Evolutionary conservation across 2,329 filamentous ascomycete genomes (phyloP).

Genomic region (Huntiella bhutanensis): DNA sequence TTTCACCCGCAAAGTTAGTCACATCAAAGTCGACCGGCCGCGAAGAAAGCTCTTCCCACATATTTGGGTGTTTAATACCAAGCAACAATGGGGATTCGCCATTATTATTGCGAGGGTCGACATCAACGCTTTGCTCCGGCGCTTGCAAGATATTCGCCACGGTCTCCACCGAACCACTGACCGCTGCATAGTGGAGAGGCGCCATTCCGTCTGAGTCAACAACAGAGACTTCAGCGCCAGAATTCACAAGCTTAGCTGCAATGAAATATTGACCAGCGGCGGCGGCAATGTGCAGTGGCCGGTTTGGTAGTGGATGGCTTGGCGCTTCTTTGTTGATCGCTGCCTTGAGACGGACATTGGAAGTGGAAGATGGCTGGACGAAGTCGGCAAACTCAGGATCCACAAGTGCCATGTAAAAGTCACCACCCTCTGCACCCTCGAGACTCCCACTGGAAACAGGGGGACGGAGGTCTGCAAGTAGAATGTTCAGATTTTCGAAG

Average conservation of each 20-base stretch:
- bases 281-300: slow-evolving; percentile 6
- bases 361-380: not conserved
- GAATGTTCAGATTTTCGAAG: not conserved
- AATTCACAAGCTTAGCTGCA: not conserved
- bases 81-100: slow-evolving; percentile 3
- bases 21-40: not conserved
- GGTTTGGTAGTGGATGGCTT: not conserved
- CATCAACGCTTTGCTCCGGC: not conserved
- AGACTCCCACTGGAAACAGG: not conserved
- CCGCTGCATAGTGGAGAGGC: not conserved
- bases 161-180: not conserved
- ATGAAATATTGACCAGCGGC: not conserved
- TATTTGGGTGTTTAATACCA: not conserved
- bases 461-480: not conserved
- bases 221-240: slow-evolving; percentile 1
- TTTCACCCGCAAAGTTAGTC: not conserved
- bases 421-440: not conserved
- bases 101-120: not conserved
- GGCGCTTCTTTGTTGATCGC: not conserved
- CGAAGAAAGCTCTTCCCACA: not conserved
- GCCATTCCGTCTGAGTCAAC: not conserved
- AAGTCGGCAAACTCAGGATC: not conserved
- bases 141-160: not conserved
- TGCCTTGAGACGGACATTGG: not conserved
- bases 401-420: not conserved